Percentiles rank a stretch among this genome's conserved stretches.
Evolutionary conservation across 2,329 filamentous ascomycete species (phyloP).

Genomic region (Calonectria henricotiae): DNA sequence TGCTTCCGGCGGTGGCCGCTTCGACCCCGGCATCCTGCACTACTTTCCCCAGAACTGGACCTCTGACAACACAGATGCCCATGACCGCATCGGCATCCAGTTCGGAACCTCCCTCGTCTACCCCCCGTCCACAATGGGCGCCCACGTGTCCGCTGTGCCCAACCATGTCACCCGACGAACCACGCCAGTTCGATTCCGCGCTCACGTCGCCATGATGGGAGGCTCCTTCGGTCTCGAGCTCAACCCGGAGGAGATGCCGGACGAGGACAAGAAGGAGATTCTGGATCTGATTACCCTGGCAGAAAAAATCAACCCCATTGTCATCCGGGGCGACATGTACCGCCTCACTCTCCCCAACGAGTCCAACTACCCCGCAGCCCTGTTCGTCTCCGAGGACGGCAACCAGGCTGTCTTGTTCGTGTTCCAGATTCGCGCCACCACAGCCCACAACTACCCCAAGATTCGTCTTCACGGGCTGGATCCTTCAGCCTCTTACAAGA

Average conservation of each 20-base stretch:
- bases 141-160: conserved; percentile 75
- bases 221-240: conserved; percentile 78
- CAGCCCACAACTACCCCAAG: conserved; percentile 70
- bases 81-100: conserved; percentile 75
- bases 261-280: conserved; percentile 69
- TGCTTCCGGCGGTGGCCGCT: conserved; percentile 76
- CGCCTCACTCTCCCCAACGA: conserved; percentile 72
- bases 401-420: conserved; percentile 70
- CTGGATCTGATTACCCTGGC: conserved; percentile 70
- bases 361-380: conserved; percentile 75
- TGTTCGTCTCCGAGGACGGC: conserved; percentile 72
- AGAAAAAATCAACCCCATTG: conserved; percentile 72
- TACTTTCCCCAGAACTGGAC: conserved; percentile 80
- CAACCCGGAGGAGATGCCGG: conserved; percentile 68
- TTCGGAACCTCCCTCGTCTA: conserved; percentile 77
- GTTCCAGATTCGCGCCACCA: conserved; percentile 70
- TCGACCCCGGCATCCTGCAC: conserved; percentile 75
- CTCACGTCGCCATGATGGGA: conserved; percentile 79
- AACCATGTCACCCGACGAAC: conserved; percentile 72
- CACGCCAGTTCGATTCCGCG: conserved; percentile 73
- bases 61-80: conserved; percentile 76
- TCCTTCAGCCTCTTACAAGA: conserved; percentile 67
- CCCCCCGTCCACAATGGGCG: conserved; percentile 76
- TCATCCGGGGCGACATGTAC: conserved; percentile 74
- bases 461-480: conserved; percentile 73